phyloP scores from a whole-genome alignment of 2,329 filamentous ascomycete genomes.

The Diaporthe eres region DNA sequence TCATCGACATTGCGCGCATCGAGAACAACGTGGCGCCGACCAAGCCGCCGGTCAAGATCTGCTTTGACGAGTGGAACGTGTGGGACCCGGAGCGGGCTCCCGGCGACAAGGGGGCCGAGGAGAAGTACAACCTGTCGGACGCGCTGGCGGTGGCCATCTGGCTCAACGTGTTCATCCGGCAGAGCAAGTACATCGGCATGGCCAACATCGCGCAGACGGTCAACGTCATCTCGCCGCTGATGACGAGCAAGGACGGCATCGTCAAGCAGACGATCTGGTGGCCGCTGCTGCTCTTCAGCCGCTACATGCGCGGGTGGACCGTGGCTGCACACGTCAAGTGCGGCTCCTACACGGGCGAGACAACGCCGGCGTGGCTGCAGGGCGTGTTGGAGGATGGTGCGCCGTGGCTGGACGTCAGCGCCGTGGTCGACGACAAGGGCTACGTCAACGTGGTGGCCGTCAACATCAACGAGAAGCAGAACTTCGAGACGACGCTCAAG shows the following conservation, averaged over 20 bases:
- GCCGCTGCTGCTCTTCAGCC: constrained; percentile 78
- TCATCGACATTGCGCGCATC: constrained; percentile 82
- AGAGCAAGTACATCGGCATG: constrained; percentile 80
- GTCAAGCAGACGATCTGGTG: constrained; percentile 83
- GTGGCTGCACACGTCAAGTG: constrained; percentile 76
- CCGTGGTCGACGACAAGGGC: constrained; percentile 69
- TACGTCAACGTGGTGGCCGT: constrained; percentile 78
- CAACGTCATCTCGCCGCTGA: constrained; percentile 83
- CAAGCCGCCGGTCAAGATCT: constrained; percentile 77
- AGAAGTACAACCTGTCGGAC: constrained; percentile 81
- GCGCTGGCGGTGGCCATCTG: constrained; percentile 81
- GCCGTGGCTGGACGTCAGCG: constrained; percentile 79
- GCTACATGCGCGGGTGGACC: constrained; percentile 81
- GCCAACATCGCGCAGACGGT: constrained; percentile 84
- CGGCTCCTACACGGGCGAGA: constrained; percentile 76
- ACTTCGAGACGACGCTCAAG: constrained; percentile 71
- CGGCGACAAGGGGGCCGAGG: constrained; percentile 80
- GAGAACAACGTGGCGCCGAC: constrained; percentile 73
- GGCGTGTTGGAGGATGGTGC: constrained; percentile 74
- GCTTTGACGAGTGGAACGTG: constrained; percentile 90
- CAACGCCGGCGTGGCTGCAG: constrained; percentile 75
- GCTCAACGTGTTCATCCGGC: constrained; percentile 83
- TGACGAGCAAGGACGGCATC: constrained; percentile 76
- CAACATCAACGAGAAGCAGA: constrained; percentile 75
- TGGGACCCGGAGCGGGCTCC: constrained; percentile 82